Evolutionary conservation across 805 yeast genomes (phyloP).

Genomic region (Tetrapisispora arboricola): DNA sequence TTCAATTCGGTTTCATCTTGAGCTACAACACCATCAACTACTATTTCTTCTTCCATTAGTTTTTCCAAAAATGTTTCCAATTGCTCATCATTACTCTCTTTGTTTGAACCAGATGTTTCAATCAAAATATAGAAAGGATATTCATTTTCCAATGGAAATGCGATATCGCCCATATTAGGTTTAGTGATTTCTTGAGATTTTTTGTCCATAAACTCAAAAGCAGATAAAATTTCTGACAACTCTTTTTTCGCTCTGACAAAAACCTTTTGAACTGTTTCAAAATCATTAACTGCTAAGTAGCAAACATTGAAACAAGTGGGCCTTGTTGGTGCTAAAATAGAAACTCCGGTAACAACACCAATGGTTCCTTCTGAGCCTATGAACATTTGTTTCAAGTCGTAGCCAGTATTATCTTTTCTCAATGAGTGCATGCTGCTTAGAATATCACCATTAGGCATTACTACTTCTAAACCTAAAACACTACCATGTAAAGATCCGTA

Average conservation of each 20-base stretch:
- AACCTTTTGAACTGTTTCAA: slow-evolving; percentile 74
- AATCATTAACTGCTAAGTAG: slow-evolving; percentile 69
- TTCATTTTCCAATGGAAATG: slow-evolving; percentile 56
- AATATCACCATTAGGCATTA: slow-evolving; percentile 81
- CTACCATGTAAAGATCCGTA: slow-evolving; percentile 91
- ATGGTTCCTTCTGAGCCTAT: slow-evolving; percentile 92
- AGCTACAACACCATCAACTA: slow-evolving; percentile 91
- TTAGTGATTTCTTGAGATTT: slow-evolving; percentile 57
- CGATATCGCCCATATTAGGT: slow-evolving; percentile 42
- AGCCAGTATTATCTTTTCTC: slow-evolving; percentile 92
- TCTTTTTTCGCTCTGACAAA: slow-evolving; percentile 71
- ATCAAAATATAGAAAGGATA: slow-evolving; percentile 86
- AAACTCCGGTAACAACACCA: slow-evolving; percentile 84
- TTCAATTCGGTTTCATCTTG: slow-evolving; percentile 84
- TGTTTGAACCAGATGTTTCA: slow-evolving; percentile 93
- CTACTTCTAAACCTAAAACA: slow-evolving; percentile 85
- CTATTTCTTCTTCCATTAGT: slow-evolving; percentile 74
- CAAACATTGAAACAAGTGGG: slow-evolving; percentile 84
- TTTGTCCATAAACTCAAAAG: slow-evolving; percentile 89
- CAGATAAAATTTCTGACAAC: slow-evolving; percentile 76
- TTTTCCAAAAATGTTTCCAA: slow-evolving; percentile 73
- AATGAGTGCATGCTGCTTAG: slow-evolving; percentile 72
- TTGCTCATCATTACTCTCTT: slow-evolving; percentile 88
- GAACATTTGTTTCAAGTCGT: slow-evolving; percentile 82
- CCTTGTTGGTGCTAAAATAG: slow-evolving; percentile 81